Evolutionary conservation across 352 stramenopile species (phyloP), one percentile per base, ranked within the genome.

Genomic region (Pilasporangium apinafurcum): DNA sequence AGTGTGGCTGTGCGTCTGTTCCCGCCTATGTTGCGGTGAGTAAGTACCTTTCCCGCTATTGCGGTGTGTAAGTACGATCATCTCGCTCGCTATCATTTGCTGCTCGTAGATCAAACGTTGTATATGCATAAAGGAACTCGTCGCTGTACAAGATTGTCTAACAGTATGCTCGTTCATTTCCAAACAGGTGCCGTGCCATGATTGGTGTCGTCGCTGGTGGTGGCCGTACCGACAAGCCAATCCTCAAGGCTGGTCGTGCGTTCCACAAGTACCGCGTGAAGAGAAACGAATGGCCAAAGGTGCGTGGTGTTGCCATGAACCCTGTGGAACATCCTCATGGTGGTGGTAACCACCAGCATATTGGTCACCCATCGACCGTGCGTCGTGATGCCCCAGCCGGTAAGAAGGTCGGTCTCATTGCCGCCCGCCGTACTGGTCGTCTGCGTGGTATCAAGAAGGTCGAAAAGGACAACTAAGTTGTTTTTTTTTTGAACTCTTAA

Each of bases 321-420:
- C 96, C 96, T 43, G 96, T 99, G 53, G 96, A 99, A 87, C 96
- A 99, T 78, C 96, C 96, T 45, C 92, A 98, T 83, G 96, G 96
- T 96, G 96, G 96, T 96, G 96, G 96, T 98, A 99, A 99, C 93
- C 96, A 99, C 80, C 96, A 99, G 86, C 96, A 99, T 78, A 99
- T 99, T 85, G 96, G 96, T 95, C 96, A 97, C 76, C 95, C 96
- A 41, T 98, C 95, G 46, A 99, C 96, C n/a, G 88, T 97, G 18
- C 86, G 74, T 51, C 75, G 91, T 49, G 89, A 97, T 51, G 88
- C 86, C 37, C 92, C 95, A 28, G 82, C 96, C 37, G 96, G 96
- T 98, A 91, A 98, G 69, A 99, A 99, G 90, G 95, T 98, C 66
- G 96, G 96, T 96, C 81, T 99, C 35, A 99, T 99, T 71, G 96